Percentiles rank a stretch among this genome's conserved stretches.
Conservation (phyloP, 352 stramenopile genomes). For the Phytopythium montanum region DNA sequence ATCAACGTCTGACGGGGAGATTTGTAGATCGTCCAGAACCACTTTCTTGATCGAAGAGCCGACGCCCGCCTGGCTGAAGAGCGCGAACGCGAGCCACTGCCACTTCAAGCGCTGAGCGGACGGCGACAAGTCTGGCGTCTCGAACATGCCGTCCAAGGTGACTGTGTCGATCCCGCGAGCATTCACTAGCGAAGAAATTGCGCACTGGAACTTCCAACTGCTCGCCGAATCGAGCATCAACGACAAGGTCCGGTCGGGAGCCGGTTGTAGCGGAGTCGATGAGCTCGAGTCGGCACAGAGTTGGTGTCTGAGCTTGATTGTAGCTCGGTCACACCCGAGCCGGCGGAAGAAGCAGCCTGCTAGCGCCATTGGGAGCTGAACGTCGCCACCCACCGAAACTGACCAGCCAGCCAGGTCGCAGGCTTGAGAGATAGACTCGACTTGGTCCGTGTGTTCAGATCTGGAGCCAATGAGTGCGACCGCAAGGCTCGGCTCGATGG, state of each 20-base stretch:
- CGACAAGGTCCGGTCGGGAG: neutral
- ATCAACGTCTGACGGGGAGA: slow-evolving; percentile 2
- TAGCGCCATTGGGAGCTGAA: neutral
- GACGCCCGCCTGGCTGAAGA: neutral
- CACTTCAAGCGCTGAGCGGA: slow-evolving; percentile 2
- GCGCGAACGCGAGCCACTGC: slow-evolving; percentile 7
- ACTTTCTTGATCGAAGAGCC: slow-evolving; percentile 1
- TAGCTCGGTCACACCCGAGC: neutral
- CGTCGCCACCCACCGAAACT: slow-evolving; percentile 1
- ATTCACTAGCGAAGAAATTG: neutral
- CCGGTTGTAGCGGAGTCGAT: neutral
- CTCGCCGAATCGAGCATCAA: slow-evolving; percentile 3
- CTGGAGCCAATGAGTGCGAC: neutral
- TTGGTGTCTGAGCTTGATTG: neutral
- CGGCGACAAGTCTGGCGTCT: neutral
- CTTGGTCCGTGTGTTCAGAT: neutral
- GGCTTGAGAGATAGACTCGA: neutral
- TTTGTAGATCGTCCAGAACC: slow-evolving; percentile 1
- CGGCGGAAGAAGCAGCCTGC: neutral
- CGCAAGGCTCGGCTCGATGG: neutral
- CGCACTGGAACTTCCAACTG: neutral
- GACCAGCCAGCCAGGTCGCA: neutral
- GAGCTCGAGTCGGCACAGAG: neutral
- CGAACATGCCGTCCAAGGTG: slow-evolving; percentile 6
- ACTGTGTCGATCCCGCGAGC: neutral